Evolutionary conservation across 495 filamentous ascomycete species (phyloP).

Genomic region (Podospora fimiseda): DNA sequence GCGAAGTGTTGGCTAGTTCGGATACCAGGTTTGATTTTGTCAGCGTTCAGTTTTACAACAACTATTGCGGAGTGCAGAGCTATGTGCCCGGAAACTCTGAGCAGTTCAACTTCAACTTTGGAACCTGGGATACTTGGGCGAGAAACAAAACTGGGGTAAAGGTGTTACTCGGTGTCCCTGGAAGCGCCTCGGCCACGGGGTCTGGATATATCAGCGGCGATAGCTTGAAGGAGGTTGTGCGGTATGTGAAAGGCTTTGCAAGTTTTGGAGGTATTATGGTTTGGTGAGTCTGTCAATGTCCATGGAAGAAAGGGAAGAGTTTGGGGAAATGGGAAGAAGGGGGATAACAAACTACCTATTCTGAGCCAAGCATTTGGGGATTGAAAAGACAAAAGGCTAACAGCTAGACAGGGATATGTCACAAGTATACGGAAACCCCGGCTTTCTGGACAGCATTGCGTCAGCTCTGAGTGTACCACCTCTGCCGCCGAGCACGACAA

Average conservation of each 20-base stretch:
- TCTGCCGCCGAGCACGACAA: too few species aligned
- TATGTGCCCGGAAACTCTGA: constrained; percentile 40
- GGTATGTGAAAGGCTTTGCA: constrained; percentile 45
- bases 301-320: background rate
- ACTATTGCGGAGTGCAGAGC: constrained; percentile 55
- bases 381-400: background rate
- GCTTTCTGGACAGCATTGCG: constrained; percentile 48
- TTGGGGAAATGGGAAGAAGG: too few species aligned
- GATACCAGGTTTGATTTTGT: constrained; percentile 56
- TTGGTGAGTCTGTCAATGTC: constrained; percentile 30
- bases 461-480: too few species aligned
- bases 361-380: too few species aligned
- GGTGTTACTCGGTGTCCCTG: constrained; percentile 61
- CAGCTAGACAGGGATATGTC: constrained; percentile 45
- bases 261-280: constrained; percentile 68
- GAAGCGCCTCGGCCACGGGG: constrained; percentile 50
- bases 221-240: constrained; percentile 42
- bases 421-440: constrained; percentile 53
- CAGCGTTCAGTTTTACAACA: constrained; percentile 64
- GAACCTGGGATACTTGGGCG: constrained; percentile 67
- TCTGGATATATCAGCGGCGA: constrained; percentile 49
- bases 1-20: constrained; percentile 51
- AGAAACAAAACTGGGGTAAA: constrained; percentile 55
- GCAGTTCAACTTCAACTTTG: constrained; percentile 61
- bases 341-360: too few species aligned